A percentile compares a stretch with the other conserved stretches of the same genome.
Conservation (phyloP, 495 filamentous ascomycete species). For the Talaromyces adpressus region DNA sequence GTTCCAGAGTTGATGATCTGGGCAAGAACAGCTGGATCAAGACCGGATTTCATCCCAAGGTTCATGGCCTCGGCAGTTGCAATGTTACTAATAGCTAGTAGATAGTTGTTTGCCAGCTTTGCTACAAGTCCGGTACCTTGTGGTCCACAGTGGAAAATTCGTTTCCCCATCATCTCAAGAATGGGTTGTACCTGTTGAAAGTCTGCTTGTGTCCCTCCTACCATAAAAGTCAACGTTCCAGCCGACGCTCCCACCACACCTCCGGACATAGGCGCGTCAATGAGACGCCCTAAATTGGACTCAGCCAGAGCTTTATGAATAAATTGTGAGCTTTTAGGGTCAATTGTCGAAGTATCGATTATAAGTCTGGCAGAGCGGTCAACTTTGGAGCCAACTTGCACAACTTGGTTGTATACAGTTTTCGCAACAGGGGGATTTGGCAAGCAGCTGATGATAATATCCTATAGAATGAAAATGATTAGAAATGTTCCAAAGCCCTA, state of each 20-base stretch:
- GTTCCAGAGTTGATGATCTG: constrained; percentile 79
- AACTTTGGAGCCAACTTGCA: constrained; percentile 35
- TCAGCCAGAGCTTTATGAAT: constrained; percentile 54
- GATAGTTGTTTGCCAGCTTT: constrained; percentile 90
- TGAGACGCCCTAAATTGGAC: constrained; percentile 50
- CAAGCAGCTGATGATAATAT: constrained; percentile 70
- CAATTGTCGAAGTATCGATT: constrained; percentile 82
- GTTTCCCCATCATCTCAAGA: constrained; percentile 72
- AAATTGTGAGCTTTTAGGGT: constrained; percentile 66
- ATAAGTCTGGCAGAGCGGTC: constrained; percentile 47
- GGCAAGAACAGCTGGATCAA: constrained; percentile 71
- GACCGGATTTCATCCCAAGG: constrained; percentile 75
- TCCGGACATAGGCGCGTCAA: constrained; percentile 78
- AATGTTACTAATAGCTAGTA: constrained; percentile 86
- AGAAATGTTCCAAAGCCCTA: neutral
- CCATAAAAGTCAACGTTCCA: constrained; percentile 77
- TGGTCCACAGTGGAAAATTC: constrained; percentile 69
- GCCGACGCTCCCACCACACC: constrained; percentile 72
- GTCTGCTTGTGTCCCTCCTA: constrained; percentile 55
- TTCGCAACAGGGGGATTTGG: constrained; percentile 76
- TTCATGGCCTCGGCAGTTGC: constrained; percentile 91
- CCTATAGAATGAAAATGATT: constrained; percentile 33
- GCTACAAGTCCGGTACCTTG: constrained; percentile 75
- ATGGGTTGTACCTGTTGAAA: constrained; percentile 55
- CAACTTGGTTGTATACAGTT: constrained; percentile 58